A percentile compares a stretch with the other conserved stretches of the same genome.
Conservation (phyloP, 305 asterid species). For the Fraxinus paxiana region DNA sequence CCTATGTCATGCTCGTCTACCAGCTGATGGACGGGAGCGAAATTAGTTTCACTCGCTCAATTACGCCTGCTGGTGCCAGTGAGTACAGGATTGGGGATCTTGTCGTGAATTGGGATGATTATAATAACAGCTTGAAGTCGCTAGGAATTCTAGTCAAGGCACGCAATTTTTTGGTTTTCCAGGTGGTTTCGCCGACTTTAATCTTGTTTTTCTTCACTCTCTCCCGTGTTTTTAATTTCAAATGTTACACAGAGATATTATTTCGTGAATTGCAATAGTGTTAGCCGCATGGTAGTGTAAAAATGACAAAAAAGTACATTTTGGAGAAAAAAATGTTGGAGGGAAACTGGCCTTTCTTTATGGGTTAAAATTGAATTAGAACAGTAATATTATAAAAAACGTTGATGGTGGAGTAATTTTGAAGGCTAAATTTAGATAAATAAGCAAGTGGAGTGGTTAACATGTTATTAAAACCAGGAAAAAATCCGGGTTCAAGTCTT, state of each 20-base stretch:
- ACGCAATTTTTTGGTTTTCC: constrained; percentile 93
- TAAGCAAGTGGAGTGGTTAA: background rate
- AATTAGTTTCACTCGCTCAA: constrained; percentile 68
- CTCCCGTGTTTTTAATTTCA: background rate
- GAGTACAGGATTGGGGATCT: constrained; percentile 74
- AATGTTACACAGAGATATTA: background rate
- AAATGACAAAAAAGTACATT: background rate
- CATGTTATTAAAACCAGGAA: background rate
- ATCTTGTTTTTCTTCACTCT: background rate
- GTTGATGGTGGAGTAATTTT: background rate
- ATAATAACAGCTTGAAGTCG: constrained; percentile 62
- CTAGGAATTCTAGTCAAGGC: constrained; percentile 91
- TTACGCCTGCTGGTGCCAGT: constrained; percentile 71
- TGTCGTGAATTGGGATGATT: constrained; percentile 73
- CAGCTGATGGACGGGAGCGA: constrained; percentile 64
- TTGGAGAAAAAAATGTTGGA: constrained; percentile 9
- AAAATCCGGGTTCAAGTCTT: background rate
- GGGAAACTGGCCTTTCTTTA: constrained; percentile 5
- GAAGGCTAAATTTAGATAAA: background rate
- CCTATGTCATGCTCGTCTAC: constrained; percentile 74
- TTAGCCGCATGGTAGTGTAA: background rate
- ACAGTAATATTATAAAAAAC: background rate
- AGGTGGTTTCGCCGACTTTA: constrained; percentile 40
- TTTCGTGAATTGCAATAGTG: background rate
- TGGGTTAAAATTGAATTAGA: constrained; percentile 14